These are phyloP conservation scores for Umbelopsis isabellina DNA, from an alignment of 192 early-diverging fungal genomes.

Conservation along the genomic window DNA sequence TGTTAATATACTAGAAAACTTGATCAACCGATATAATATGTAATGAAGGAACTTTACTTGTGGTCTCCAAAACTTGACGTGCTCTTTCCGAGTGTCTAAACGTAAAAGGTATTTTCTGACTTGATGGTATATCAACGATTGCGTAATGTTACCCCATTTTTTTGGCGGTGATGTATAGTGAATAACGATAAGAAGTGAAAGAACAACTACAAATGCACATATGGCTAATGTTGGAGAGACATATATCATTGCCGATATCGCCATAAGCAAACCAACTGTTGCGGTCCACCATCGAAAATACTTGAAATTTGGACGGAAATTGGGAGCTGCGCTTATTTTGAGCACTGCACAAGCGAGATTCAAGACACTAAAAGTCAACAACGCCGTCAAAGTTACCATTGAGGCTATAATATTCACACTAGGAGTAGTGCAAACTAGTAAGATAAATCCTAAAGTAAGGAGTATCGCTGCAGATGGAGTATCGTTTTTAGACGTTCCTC, in stretches of 20 bases:
- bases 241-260: constrained; percentile 57
- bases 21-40: not conserved
- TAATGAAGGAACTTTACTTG: constrained; percentile 29
- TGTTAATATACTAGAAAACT: not conserved
- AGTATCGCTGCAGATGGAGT: constrained; percentile 43
- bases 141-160: constrained; percentile 72
- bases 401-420: constrained; percentile 69
- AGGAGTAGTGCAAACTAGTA: constrained; percentile 59
- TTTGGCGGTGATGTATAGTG: constrained; percentile 70
- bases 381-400: constrained; percentile 65
- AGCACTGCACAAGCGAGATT: constrained; percentile 71
- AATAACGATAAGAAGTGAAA: constrained; percentile 63
- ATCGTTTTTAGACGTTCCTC: constrained; percentile 44
- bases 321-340: constrained; percentile 65
- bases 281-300: constrained; percentile 71
- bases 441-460: constrained; percentile 54
- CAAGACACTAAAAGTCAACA: constrained; percentile 65
- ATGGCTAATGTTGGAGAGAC: constrained; percentile 55
- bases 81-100: constrained; percentile 64
- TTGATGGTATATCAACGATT: constrained; percentile 73
- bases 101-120: constrained; percentile 71
- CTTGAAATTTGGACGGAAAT: constrained; percentile 71
- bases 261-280: constrained; percentile 54
- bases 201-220: constrained; percentile 51
- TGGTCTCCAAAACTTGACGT: constrained; percentile 75